A percentile compares a stretch with the other conserved stretches of the same genome.
Evolutionary conservation across 73 alveolate genomes (phyloP).

Genomic region (Blepharisma stoltei): DNA sequence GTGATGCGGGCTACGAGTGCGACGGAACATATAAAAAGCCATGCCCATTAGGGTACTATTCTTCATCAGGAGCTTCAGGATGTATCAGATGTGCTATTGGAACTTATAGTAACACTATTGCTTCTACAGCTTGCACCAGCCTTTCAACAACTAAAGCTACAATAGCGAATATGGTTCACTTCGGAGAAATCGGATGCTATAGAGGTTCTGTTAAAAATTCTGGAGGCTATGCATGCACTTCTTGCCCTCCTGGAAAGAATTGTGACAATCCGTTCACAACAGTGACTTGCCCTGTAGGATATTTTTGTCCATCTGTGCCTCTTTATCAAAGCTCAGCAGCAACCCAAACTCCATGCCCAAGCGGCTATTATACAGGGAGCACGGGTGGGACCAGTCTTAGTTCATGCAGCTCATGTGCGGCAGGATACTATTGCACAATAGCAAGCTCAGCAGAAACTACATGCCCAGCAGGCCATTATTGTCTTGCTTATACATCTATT

Average conservation of each 20-base stretch:
- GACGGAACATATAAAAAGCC: slow-evolving; percentile 1
- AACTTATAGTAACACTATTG: slow-evolving; percentile 26
- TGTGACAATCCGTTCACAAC: background rate
- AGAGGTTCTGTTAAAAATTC: background rate
- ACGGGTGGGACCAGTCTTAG: slow-evolving; percentile 38
- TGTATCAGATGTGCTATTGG: slow-evolving; percentile 44
- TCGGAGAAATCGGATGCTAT: background rate
- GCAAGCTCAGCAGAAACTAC: slow-evolving; percentile 36
- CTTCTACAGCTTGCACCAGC: background rate
- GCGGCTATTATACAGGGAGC: slow-evolving; percentile 25
- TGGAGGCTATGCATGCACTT: background rate
- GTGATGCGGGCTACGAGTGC: slow-evolving; percentile 47
- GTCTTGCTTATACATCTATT: slow-evolving; percentile 44
- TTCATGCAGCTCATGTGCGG: slow-evolving; percentile 64
- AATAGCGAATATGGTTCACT: background rate
- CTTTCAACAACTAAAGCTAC: background rate
- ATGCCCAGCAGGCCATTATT: slow-evolving; percentile 67
- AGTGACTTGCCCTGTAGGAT: slow-evolving; percentile 36
- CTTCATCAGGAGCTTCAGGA: slow-evolving; percentile 37
- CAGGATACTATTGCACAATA: slow-evolving; percentile 53
- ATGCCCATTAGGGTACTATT: slow-evolving; percentile 58
- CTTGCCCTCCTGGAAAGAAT: background rate
- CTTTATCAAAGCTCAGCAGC: slow-evolving; percentile 30
- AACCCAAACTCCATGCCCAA: slow-evolving; percentile 37
- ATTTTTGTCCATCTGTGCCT: slow-evolving; percentile 34